These are phyloP conservation scores for Malassezia nana DNA, from an alignment of 1,284 basidiomycete genomes.

Conservation along the genomic window DNA sequence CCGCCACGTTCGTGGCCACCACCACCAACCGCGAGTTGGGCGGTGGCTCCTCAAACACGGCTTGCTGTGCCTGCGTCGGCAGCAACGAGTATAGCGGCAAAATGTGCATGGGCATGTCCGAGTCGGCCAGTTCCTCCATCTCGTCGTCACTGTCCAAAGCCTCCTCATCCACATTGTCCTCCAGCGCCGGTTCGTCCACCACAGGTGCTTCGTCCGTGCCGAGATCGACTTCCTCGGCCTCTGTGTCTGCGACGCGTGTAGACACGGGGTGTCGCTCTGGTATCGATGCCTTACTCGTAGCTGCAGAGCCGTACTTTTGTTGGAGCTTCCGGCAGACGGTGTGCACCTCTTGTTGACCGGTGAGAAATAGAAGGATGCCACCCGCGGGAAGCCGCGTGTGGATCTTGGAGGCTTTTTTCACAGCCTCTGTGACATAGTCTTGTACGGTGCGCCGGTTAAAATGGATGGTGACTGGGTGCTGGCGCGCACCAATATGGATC, in stretches of 20 bases:
- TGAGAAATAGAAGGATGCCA: conserved; percentile 65
- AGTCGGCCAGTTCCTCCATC: conserved; percentile 28
- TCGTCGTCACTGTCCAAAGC: conserved; percentile 18
- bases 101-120: conserved; percentile 52
- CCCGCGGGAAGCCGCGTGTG: conserved; percentile 63
- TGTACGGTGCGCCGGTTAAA: conserved; percentile 75
- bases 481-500: conserved; percentile 76
- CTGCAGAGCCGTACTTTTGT: conserved; percentile 63
- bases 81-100: conserved; percentile 66
- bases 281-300: conserved; percentile 48
- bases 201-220: conserved; percentile 52
- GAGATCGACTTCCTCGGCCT: conserved; percentile 72
- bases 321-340: conserved; percentile 64
- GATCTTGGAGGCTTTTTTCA: conserved; percentile 76
- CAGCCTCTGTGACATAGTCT: conserved; percentile 82
- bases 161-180: conserved; percentile 26
- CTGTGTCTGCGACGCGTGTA: conserved; percentile 52
- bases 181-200: conserved; percentile 50
- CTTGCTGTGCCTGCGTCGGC: conserved; percentile 64
- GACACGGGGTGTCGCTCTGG: not conserved
- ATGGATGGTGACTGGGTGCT: conserved; percentile 90
- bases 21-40: conserved; percentile 60
- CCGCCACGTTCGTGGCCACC: conserved; percentile 67
- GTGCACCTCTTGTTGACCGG: conserved; percentile 66
- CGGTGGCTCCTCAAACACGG: conserved; percentile 61